These are phyloP conservation scores for Colletotrichum sp. DNA, from an alignment of 2,329 filamentous ascomycete genomes.

Conservation along the genomic window DNA sequence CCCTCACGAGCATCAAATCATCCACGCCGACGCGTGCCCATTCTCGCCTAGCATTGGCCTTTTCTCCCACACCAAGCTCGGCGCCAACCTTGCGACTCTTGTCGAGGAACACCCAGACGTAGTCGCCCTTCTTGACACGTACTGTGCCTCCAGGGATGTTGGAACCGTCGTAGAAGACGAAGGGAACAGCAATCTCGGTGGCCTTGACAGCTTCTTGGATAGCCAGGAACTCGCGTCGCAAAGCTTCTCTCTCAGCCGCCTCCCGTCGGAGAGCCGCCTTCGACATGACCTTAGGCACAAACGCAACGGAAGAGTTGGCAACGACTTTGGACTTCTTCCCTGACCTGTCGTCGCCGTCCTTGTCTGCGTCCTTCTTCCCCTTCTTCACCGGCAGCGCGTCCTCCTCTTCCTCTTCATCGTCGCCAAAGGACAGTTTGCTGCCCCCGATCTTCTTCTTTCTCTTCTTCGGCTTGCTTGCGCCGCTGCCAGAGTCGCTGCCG, in stretches of 20 bases:
- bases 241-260: constrained; percentile 76
- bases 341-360: constrained; percentile 22
- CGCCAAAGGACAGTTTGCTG: constrained; percentile 67
- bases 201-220: constrained; percentile 88
- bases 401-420: constrained; percentile 66
- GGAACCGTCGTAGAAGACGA: constrained; percentile 96
- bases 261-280: constrained; percentile 82
- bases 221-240: constrained; percentile 81
- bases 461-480: constrained; percentile 43
- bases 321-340: constrained; percentile 56
- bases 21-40: constrained; percentile 96
- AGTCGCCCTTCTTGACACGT: constrained; percentile 90
- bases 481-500: constrained; percentile 35
- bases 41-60: constrained; percentile 72
- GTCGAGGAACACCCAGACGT: constrained; percentile 91
- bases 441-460: constrained; percentile 48
- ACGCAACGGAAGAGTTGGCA: constrained; percentile 64
- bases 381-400: constrained; percentile 22
- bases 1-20: constrained; percentile 90
- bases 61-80: constrained; percentile 76
- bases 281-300: constrained; percentile 71
- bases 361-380: constrained; percentile 24
- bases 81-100: constrained; percentile 90
- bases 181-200: constrained; percentile 89
- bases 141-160: constrained; percentile 86